Evolutionary conservation across 345 rosid genomes (phyloP).

Genomic region (Sonneratia alba): DNA sequence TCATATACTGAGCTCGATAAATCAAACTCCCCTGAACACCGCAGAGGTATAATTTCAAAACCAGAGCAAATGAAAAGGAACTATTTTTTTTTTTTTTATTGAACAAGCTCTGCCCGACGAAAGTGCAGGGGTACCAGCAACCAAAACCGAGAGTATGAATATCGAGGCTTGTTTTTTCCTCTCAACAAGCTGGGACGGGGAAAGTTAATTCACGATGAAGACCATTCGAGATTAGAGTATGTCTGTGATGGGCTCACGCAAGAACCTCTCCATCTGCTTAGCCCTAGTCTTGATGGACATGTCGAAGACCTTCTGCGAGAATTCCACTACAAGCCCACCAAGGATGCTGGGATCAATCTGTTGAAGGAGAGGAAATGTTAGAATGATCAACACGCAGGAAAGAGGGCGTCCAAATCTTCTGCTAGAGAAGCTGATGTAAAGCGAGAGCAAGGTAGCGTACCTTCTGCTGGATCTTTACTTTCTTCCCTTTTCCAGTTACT

Average conservation of each 20-base stretch:
- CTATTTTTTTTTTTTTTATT: neutral
- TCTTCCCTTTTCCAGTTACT: conserved; percentile 69
- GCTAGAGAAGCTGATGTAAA: neutral
- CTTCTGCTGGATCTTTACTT: conserved; percentile 68
- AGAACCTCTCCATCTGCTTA: conserved; percentile 84
- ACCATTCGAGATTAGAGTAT: conserved; percentile 3
- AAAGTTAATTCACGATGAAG: neutral
- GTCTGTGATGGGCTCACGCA: conserved; percentile 48
- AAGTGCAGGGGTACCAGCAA: neutral
- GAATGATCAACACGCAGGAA: neutral
- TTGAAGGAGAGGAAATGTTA: conserved; percentile 3
- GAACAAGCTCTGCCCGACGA: neutral
- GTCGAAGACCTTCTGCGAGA: conserved; percentile 81
- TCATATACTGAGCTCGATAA: no score
- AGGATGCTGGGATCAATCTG: conserved; percentile 92
- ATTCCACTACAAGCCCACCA: conserved; percentile 85
- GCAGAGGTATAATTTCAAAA: neutral
- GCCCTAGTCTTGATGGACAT: conserved; percentile 93
- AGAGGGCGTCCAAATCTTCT: neutral
- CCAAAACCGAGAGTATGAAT: neutral
- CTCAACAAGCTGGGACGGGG: neutral
- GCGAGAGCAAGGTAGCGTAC: conserved; percentile 22
- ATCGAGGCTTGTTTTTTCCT: neutral
- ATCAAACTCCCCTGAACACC: no score
- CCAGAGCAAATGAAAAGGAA: neutral